Percentiles rank a stretch among this genome's conserved stretches.
phyloP scores from a whole-genome alignment of 2,329 filamentous ascomycete species.

The Cytospora leucostoma region DNA sequence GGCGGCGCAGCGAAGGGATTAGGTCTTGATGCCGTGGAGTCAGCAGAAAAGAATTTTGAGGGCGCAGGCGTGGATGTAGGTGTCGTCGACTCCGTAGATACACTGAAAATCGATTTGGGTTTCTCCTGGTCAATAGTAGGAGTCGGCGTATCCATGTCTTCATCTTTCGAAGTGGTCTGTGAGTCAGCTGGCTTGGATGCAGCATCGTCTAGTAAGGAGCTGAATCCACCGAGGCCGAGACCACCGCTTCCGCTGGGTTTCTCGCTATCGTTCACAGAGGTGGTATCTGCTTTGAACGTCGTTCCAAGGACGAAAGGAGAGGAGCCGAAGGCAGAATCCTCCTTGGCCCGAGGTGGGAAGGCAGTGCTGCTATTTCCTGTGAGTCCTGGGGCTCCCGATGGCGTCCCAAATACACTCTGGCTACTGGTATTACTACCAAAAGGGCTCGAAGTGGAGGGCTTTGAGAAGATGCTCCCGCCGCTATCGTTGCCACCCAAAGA shows the following conservation, averaged over 20 bases:
- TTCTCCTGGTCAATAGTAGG: slow-evolving; percentile 40
- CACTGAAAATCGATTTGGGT: slow-evolving; percentile 39
- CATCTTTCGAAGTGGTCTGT: slow-evolving; percentile 44
- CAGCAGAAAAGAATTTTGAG: slow-evolving; percentile 31
- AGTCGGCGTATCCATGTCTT: slow-evolving; percentile 52
- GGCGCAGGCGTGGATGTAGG: slow-evolving; percentile 56
- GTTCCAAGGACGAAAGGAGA: slow-evolving; percentile 67
- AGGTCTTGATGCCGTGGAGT: slow-evolving; percentile 8
- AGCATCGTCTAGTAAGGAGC: slow-evolving; percentile 55
- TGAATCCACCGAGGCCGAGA: slow-evolving; percentile 61
- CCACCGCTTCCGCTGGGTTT: slow-evolving; percentile 47
- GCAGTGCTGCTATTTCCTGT: slow-evolving; percentile 42
- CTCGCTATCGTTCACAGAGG: slow-evolving; percentile 59
- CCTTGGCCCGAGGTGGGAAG: slow-evolving; percentile 42
- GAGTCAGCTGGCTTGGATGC: slow-evolving; percentile 36
- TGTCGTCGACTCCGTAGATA: slow-evolving; percentile 44
- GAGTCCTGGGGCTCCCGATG: slow-evolving; percentile 32
- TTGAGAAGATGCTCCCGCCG: slow-evolving; percentile 45
- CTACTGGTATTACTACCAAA: slow-evolving; percentile 35
- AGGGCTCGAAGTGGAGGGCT: slow-evolving; percentile 38
- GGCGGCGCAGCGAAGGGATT: slow-evolving; percentile 23
- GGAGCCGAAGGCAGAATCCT: slow-evolving; percentile 46
- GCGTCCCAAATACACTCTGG: slow-evolving; percentile 18
- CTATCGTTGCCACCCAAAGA: slow-evolving; percentile 43
- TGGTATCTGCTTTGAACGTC: slow-evolving; percentile 66